Evolutionary conservation across 441 rosid species (phyloP), one percentile per base, ranked within the genome.

Genomic region (Euphorbia corollata): DNA sequence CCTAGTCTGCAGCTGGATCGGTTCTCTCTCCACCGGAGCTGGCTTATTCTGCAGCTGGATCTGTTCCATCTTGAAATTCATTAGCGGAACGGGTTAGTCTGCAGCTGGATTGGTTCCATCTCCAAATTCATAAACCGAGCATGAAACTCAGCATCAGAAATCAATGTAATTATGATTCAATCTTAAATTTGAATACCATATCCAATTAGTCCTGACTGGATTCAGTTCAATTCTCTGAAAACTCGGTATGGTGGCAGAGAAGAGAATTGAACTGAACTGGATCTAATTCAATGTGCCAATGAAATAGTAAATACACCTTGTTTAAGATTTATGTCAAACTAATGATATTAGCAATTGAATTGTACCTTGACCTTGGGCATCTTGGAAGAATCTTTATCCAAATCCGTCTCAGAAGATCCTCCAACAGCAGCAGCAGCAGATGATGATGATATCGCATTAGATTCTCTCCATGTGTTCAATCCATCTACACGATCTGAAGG

Each of bases 371-470:
- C 86, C 75, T 6, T 68, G 65, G 51, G n/a, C 6, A 8, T 88
- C 86, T n/a, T 69, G 73, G 23, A 88, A 86, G 48, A 82, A 71
- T 10, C 64, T 58, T 57, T 77, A 41, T 79, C 81, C 50, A 84
- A 69, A 0, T 81, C 83, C 24, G 84, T 86, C 67, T 82, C 87
- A 32, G 86, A 90, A 11, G 78, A 77, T 7, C 90, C 88, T 19
- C 81, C 74, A 11, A 20, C 27, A 45, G 82, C 70, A 69, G 82
- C 73, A 69, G 81, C 89, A 64, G 87, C 75, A 36, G 41, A 2
- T 2, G 41, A 8, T 8, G 86, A 75, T 27, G 83, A 81, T 47
- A 75, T 72, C 50, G 60, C 64, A 6, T 78, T 88, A 27, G 86
- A 11, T 60, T 76, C 82, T 71, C 11, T 15, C 71, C 77, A 32